Evolutionary conservation across 2,329 filamentous ascomycete genomes (phyloP).

Genomic region (Pseudocercospora pini-densiflorae): DNA sequence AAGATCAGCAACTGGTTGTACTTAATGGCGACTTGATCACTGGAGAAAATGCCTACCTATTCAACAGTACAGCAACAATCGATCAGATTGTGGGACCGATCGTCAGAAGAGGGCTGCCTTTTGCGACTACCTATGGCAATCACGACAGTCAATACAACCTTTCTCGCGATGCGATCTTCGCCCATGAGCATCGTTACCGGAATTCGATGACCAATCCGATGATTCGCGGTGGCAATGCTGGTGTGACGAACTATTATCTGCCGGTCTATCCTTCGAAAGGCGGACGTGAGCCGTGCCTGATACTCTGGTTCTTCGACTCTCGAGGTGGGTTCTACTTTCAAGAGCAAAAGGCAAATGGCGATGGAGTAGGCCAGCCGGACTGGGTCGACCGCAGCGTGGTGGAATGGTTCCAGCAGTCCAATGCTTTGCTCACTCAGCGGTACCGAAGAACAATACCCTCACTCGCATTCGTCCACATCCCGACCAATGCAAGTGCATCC

Average conservation of each 20-base stretch:
- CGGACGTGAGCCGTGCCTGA: conserved; percentile 46
- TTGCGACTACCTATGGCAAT: conserved; percentile 74
- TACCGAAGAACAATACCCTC: conserved; percentile 47
- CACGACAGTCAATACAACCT: conserved; percentile 68
- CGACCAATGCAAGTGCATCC: conserved; percentile 47
- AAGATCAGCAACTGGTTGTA: conserved; percentile 65
- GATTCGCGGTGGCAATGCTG: conserved; percentile 45
- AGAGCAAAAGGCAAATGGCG: conserved; percentile 41
- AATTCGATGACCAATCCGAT: conserved; percentile 50
- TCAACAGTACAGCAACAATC: conserved; percentile 63
- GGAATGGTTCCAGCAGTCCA: conserved; percentile 50
- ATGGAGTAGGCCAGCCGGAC: conserved; percentile 42
- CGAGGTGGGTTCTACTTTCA: conserved; percentile 60
- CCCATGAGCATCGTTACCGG: conserved; percentile 44
- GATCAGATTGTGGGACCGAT: conserved; percentile 65
- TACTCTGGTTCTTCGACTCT: conserved; percentile 76
- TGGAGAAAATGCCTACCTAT: conserved; percentile 63
- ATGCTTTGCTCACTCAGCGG: conserved; percentile 17
- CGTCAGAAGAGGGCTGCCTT: conserved; percentile 59
- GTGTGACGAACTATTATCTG: conserved; percentile 61
- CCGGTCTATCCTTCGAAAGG: conserved; percentile 53
- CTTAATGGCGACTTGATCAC: conserved; percentile 75
- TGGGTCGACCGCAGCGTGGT: conserved; percentile 53
- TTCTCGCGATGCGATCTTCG: conserved; percentile 51
- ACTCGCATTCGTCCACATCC: conserved; percentile 62